Base-by-base conservation (phyloP, 2,329 filamentous ascomycete species). In the Cercospora janseana region DNA sequence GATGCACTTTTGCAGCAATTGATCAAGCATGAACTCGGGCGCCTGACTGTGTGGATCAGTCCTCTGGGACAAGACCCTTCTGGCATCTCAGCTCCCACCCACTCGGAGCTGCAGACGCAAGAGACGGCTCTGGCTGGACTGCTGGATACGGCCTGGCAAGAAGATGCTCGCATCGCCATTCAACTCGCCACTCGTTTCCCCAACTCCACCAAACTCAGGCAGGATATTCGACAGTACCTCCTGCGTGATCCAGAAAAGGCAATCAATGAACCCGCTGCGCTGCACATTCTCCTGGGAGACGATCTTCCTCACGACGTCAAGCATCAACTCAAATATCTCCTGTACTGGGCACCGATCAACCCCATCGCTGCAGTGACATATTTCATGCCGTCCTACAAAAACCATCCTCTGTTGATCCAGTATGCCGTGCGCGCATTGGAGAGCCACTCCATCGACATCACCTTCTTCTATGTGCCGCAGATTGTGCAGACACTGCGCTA, bases 401-500 rank as follows among this genome's bases (percentile, higher is more conserved):
- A 95, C 63, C 86, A 99, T 64, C 88, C 94, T 0, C 94, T 91
- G 70, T 79, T 98, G 46, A 82, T 97, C 29, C 94, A 99, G 69
- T 98, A 97, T 69, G 93, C 93, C 1, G 95, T 98, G 85, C 83
- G 91, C 62, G 88, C 93, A 3, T 72, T 99, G 40, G 93, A 98
- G 66, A 91, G 87, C 60, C 93, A 98, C 64, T 86, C 90, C 0
- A 85, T 96, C n/a, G 93, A 97, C 66, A 84, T 97, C 15, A 95
- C 92, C 0, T 98, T 99, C 77, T 98, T 97, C 72, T 97, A 96
- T 65, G 93, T 99, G 2, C 93, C 94, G 5, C 93, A 99, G 67
- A 94, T 98, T 61, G 93, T 98, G 10, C 93, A 99, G 69, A 87
- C 88, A 34, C 79, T 99, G 34, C 86, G 93, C 46, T 96, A 97